Base-by-base conservation (phyloP, 2,329 filamentous ascomycete species). In the Gremmenia infestans region DNA sequence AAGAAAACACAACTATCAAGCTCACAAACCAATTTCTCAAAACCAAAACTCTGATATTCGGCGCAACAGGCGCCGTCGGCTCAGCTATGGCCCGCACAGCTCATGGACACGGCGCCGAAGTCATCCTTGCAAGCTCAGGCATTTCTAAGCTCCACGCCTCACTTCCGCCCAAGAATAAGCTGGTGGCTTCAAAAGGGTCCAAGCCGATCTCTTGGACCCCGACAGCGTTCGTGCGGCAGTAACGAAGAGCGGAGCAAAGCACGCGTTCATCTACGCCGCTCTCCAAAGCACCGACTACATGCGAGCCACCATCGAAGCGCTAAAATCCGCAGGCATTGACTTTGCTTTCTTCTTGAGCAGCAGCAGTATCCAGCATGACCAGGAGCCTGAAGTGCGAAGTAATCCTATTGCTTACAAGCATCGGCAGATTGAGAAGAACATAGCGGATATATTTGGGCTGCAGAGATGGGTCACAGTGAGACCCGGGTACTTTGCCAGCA, bases 121-220 rank as follows among this genome's bases (percentile, higher is more conserved):
- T 81, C 5, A 67, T 68, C 48, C 72, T 81, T 2, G 78, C 75
- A 1, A 75, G 81, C 73, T 73, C 78, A 12, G 70, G 79, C 65
- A 61, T 71, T 4, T 57, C 59, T 22, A 81, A 81, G 59, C 12
- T 37, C 70, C 70, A 4, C 25, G 39, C 23, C 48, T 60, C 54
- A 11, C 54, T 0, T 60, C 68, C 3, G 36, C 67, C 17, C 28
- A 32, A 12, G 28, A 32, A 32, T 9, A 32, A 32, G 9, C 28
- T 32, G 71, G 65, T 7, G 57, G 55, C 12, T 76, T 71, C 56
- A 51, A 70, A 32, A 64, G 76, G 6, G 60, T 79, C 17, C 64
- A 74, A 48, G 75, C 77, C 37, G 78, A 81, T 62, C 70, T 81
- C 5, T 65, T 65, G 3, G 56, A 76, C 0, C 73, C 77, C 0